Percentiles rank a stretch among this genome's conserved stretches.
phyloP scores from a whole-genome alignment of 257 asterid genomes.

The Fraxinus quadrangulata region DNA sequence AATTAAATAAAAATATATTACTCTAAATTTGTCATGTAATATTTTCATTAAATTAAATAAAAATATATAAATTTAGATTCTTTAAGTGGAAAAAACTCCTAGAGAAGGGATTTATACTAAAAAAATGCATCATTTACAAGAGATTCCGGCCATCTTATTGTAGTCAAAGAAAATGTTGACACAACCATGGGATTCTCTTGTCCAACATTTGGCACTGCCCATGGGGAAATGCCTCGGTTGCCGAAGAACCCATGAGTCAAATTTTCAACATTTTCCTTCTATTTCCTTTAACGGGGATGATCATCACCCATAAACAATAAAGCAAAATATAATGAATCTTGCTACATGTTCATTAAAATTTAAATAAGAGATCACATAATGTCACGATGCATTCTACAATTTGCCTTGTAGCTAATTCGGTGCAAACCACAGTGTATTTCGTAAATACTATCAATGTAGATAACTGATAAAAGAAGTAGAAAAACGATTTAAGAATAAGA shows the following conservation, averaged over 20 bases:
- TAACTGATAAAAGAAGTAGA: background rate
- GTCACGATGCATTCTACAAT: no score
- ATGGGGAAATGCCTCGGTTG: constrained; percentile 39
- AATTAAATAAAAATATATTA: no score
- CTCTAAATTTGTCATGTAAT: no score
- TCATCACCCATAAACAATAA: constrained; percentile 19
- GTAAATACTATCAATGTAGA: background rate
- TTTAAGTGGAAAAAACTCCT: no score
- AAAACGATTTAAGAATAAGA: background rate
- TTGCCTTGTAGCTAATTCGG: background rate
- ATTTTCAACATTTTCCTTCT: constrained; percentile 18
- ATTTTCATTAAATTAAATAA: no score
- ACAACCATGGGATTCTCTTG: background rate
- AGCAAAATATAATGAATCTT: background rate
- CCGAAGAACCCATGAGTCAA: constrained; percentile 41
- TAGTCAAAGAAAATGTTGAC: background rate
- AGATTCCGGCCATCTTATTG: background rate
- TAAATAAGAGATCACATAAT: background rate
- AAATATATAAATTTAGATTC: no score
- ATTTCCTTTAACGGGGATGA: constrained; percentile 1
- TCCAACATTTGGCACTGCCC: no score
- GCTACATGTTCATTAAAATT: background rate
- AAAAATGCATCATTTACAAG: background rate
- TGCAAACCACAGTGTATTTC: constrained; percentile 4
- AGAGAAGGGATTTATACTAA: no score